Evolutionary conservation across 768 basidiomycete species (phyloP).

Genomic region (Pisolithus tinctorius): DNA sequence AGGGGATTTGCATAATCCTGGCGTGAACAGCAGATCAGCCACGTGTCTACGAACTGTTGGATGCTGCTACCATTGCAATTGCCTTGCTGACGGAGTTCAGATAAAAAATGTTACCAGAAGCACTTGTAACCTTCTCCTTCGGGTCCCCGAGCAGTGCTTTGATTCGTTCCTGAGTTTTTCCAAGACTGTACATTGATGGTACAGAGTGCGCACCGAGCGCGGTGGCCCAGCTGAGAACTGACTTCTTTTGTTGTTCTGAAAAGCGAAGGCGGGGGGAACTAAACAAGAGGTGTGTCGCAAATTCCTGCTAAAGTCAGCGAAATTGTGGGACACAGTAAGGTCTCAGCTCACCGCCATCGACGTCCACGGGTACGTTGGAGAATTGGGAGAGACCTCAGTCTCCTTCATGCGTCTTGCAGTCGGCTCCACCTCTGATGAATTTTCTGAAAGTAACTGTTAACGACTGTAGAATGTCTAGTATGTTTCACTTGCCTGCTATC

Average conservation of each 20-base stretch:
- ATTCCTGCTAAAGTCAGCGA: slow-evolving; percentile 11
- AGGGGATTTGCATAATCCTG: slow-evolving; percentile 24
- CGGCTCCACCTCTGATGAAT: neutral
- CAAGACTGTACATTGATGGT: slow-evolving; percentile 25
- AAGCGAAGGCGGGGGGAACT: slow-evolving; percentile 25
- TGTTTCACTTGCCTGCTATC: too few relatives aligned
- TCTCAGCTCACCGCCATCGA: slow-evolving; percentile 1
- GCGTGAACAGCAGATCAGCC: neutral
- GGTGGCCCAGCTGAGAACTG: slow-evolving; percentile 23
- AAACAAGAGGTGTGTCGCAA: slow-evolving; percentile 26
- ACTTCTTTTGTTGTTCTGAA: slow-evolving; percentile 23
- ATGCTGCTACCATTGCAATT: slow-evolving; percentile 14
- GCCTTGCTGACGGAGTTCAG: slow-evolving; percentile 13
- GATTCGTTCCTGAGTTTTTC: slow-evolving; percentile 13
- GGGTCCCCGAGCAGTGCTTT: slow-evolving; percentile 17
- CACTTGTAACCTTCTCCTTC: slow-evolving; percentile 12
- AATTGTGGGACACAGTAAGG: slow-evolving; percentile 4
- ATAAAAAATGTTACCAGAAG: slow-evolving; percentile 24
- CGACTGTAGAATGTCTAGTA: too few relatives aligned
- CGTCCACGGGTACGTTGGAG: slow-evolving; percentile 4
- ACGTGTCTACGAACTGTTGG: neutral
- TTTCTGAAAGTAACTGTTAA: too few relatives aligned
- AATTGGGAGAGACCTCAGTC: slow-evolving; percentile 31
- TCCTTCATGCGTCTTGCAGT: neutral
- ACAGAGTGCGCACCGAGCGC: slow-evolving; percentile 23